phyloP scores from a whole-genome alignment of 805 yeast genomes.

The Clavispora fructus region DNA sequence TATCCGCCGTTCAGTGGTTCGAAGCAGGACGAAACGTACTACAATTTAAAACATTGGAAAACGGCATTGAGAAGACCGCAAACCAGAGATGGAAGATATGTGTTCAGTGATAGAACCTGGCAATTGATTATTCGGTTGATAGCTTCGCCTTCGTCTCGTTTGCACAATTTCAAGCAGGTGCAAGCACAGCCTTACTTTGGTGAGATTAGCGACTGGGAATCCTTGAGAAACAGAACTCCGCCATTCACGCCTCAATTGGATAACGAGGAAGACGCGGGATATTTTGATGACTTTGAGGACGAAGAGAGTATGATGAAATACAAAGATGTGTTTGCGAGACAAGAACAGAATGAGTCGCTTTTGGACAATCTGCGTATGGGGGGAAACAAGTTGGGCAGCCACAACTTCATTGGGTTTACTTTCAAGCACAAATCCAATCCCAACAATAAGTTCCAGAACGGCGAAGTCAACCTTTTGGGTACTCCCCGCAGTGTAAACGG shows the following conservation, averaged over 20 bases:
- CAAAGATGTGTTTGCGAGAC: conserved; percentile 93
- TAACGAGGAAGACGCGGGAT: conserved; percentile 97
- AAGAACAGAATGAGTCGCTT: conserved; percentile 74
- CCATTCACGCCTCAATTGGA: conserved; percentile 97
- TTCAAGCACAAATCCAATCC: conserved; percentile 77
- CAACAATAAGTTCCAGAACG: conserved; percentile 39
- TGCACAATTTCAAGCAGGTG: conserved; percentile 76
- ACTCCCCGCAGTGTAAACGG: conserved; percentile 11
- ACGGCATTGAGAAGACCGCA: conserved; percentile 84
- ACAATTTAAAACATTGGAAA: conserved; percentile 90
- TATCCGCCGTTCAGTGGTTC: conserved; percentile 97
- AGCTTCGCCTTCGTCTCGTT: conserved; percentile 70
- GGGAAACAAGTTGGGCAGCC: conserved; percentile 42
- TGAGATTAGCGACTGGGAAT: conserved; percentile 70
- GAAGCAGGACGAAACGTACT: conserved; percentile 89
- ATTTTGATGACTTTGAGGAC: conserved; percentile 94
- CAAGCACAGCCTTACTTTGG: conserved; percentile 74
- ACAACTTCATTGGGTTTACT: conserved; percentile 88
- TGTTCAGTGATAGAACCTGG: conserved; percentile 97
- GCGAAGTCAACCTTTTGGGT: conserved; percentile 33
- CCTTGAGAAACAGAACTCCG: conserved; percentile 66
- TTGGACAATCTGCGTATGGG: conserved; percentile 51
- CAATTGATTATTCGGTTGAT: conserved; percentile 72
- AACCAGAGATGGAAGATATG: conserved; percentile 84
- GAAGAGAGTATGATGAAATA: conserved; percentile 97